Evolutionary conservation across 1,284 basidiomycete genomes (phyloP).

Genomic region (Fomitopsis betulina): DNA sequence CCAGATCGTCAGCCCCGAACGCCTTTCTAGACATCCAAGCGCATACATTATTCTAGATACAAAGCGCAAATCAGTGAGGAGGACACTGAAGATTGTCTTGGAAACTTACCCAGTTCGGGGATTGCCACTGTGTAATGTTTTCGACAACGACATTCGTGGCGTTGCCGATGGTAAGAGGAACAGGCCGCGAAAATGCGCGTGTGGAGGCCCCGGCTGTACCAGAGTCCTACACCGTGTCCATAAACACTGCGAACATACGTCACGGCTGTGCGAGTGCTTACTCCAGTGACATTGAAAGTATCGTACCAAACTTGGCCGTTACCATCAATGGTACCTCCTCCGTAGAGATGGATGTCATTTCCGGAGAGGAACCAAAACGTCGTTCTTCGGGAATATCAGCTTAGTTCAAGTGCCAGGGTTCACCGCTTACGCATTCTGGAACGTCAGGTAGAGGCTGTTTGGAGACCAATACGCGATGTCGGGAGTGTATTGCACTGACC

Average conservation of each 20-base stretch:
- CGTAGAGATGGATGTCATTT: slow-evolving; percentile 37
- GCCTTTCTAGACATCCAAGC: not conserved
- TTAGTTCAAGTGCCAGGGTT: slow-evolving; percentile 24
- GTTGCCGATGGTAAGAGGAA: slow-evolving; percentile 56
- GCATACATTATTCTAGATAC: slow-evolving; percentile 31
- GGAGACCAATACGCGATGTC: slow-evolving; percentile 45
- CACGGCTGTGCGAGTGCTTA: slow-evolving; percentile 7
- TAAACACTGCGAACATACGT: not conserved
- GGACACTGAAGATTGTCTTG: not conserved
- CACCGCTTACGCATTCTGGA: slow-evolving; percentile 35
- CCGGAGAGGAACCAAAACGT: slow-evolving; percentile 44
- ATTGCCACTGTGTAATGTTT: slow-evolving; percentile 48
- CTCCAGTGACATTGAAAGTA: slow-evolving; percentile 21
- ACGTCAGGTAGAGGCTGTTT: slow-evolving; percentile 34
- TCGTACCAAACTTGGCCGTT: slow-evolving; percentile 40
- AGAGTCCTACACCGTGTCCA: slow-evolving; percentile 17
- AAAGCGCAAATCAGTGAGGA: not conserved
- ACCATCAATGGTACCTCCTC: slow-evolving; percentile 37
- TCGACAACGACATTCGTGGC: slow-evolving; percentile 50
- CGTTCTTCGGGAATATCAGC: slow-evolving; percentile 23
- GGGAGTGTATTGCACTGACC: slow-evolving; percentile 33
- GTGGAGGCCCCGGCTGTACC: slow-evolving; percentile 39
- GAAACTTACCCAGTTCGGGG: slow-evolving; percentile 37
- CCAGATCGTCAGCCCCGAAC: too few relatives aligned
- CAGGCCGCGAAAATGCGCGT: slow-evolving; percentile 50